Percentiles rank a stretch among this genome's conserved stretches.
These are phyloP conservation scores for Gossypium rotundifolium DNA, from an alignment of 345 rosid species.

Conservation along the genomic window DNA sequence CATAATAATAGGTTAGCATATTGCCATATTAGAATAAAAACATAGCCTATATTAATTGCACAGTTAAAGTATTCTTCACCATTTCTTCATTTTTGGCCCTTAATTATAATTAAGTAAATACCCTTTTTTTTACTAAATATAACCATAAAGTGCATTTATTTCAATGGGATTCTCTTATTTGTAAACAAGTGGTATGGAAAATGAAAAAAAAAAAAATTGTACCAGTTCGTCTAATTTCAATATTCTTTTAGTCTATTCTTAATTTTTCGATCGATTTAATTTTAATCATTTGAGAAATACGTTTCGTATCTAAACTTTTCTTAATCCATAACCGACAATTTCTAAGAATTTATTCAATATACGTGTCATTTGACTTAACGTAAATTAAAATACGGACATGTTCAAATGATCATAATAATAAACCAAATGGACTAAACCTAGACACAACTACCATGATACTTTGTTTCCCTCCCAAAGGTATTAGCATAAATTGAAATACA, in stretches of 20 bases:
- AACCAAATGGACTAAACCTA: no score
- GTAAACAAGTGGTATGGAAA: constrained; percentile 2
- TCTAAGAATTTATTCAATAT: no score
- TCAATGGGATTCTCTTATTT: constrained; percentile 9
- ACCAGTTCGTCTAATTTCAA: no score
- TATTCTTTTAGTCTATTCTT: neutral
- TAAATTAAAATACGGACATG: no score
- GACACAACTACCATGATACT: no score
- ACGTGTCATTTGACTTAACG: no score
- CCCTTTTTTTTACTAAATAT: constrained; percentile 20
- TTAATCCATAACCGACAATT: no score
- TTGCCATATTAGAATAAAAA: constrained; percentile 18
- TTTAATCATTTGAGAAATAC: neutral
- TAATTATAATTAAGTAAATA: constrained; percentile 11
- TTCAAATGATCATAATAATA: neutral
- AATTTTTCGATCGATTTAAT: neutral
- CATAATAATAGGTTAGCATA: constrained; percentile 11
- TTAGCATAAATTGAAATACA: no score
- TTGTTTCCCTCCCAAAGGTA: no score
- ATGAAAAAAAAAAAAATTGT: neutral
- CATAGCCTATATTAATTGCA: constrained; percentile 10
- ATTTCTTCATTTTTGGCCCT: neutral
- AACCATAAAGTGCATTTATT: constrained; percentile 19
- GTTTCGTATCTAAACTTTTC: no score
- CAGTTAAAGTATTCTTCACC: neutral